Percentiles rank a stretch among this genome's conserved stretches.
Evolutionary conservation across 2,329 filamentous ascomycete genomes (phyloP).

Genomic region (Intubia oerlemansii): DNA sequence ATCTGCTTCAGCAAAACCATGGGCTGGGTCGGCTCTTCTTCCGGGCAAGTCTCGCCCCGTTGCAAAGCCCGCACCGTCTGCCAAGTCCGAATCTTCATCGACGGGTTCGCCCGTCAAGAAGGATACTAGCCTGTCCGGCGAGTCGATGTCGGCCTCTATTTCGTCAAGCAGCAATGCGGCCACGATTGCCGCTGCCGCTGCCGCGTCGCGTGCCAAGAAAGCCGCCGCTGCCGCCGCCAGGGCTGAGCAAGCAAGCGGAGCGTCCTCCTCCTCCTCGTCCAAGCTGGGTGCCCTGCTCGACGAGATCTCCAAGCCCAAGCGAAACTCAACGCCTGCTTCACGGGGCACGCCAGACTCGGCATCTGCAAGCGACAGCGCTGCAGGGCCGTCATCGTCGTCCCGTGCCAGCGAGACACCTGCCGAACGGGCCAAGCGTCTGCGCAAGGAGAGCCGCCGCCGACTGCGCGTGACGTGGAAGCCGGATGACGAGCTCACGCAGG

Average conservation of each 20-base stretch:
- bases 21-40: constrained; percentile 14
- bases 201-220: constrained; percentile 10
- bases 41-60: constrained; percentile 25
- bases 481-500: constrained; percentile 41
- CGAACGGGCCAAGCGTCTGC: constrained; percentile 42
- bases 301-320: constrained; percentile 25
- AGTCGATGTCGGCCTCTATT: background rate
- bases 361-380: constrained; percentile 18
- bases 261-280: constrained; percentile 14
- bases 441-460: constrained; percentile 50
- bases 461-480: constrained; percentile 52
- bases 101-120: constrained; percentile 1
- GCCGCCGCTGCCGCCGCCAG: constrained; percentile 9
- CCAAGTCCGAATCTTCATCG: constrained; percentile 2
- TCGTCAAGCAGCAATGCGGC: too few species aligned
- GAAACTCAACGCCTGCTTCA: constrained; percentile 21
- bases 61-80: constrained; percentile 15
- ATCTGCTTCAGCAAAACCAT: constrained; percentile 10
- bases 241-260: constrained; percentile 9
- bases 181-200: background rate
- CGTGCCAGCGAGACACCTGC: constrained; percentile 46
- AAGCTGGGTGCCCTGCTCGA: constrained; percentile 33
- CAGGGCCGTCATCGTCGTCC: too few species aligned
- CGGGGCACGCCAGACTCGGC: constrained; percentile 14
- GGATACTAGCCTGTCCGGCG: background rate